Evolutionary conservation across 805 yeast species (phyloP).

Genomic region (Wickerhamiella vanderwaltii): DNA sequence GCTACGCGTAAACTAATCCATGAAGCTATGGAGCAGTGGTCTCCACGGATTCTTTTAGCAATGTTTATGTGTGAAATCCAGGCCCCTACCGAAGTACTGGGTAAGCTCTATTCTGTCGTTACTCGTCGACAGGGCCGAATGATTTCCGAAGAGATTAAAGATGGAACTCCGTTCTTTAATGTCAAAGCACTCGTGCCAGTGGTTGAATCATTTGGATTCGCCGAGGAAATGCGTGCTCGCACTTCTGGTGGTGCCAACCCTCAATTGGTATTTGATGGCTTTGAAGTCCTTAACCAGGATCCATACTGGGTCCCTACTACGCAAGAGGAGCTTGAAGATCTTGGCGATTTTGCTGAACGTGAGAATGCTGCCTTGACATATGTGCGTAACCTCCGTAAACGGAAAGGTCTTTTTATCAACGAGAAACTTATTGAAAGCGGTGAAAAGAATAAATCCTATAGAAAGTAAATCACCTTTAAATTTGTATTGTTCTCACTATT

Average conservation of each 20-base stretch:
- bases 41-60: conserved; percentile 85
- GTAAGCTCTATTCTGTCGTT: conserved; percentile 89
- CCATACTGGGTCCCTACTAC: conserved; percentile 99
- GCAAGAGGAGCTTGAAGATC: conserved; percentile 85
- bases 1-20: conserved; percentile 63
- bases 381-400: conserved; percentile 66
- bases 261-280: conserved; percentile 83
- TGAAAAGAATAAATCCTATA: conserved; percentile 31
- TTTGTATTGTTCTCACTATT: background rate
- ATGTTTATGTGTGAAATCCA: conserved; percentile 92
- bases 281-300: conserved; percentile 73
- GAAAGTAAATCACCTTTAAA: conserved; percentile 8
- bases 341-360: conserved; percentile 85
- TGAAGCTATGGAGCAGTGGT: conserved; percentile 58
- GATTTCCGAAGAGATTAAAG: conserved; percentile 88
- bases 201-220: conserved; percentile 90
- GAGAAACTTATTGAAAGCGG: conserved; percentile 86
- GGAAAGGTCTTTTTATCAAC: conserved; percentile 82
- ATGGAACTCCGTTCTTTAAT: conserved; percentile 93
- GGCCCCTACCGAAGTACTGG: conserved; percentile 86
- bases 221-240: conserved; percentile 84
- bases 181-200: conserved; percentile 81
- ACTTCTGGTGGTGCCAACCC: conserved; percentile 98
- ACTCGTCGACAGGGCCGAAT: conserved; percentile 79
- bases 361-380: conserved; percentile 83